These are phyloP conservation scores for Backusella circina DNA, from an alignment of 192 early-diverging fungal genomes.

Conservation along the genomic window DNA sequence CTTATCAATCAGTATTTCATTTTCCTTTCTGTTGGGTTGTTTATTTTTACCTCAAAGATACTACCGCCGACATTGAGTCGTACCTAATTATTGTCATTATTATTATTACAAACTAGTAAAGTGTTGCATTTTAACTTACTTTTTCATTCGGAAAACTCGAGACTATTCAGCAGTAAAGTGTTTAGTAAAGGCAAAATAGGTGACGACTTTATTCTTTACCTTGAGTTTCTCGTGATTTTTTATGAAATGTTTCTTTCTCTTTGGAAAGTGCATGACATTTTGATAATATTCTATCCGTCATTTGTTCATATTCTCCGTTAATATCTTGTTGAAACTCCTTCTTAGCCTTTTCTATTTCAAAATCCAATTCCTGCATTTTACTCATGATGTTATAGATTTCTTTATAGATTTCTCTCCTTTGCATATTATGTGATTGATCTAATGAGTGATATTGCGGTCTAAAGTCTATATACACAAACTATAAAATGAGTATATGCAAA, in stretches of 20 bases:
- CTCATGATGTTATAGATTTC: constrained; percentile 16
- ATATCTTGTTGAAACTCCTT: constrained; percentile 1
- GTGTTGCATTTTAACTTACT: not conserved
- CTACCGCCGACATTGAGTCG: constrained; percentile 20
- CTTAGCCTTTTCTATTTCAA: constrained; percentile 10
- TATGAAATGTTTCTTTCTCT: not conserved
- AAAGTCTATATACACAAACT: constrained; percentile 7
- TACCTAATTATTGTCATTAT: not conserved
- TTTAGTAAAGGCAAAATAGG: not conserved
- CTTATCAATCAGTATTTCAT: not conserved
- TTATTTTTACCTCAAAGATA: constrained; percentile 20
- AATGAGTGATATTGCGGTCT: constrained; percentile 22
- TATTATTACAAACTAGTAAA: not conserved
- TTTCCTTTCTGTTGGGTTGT: not conserved
- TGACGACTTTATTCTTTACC: not conserved
- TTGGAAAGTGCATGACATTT: not conserved
- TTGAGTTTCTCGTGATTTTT: not conserved
- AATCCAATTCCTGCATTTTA: constrained; percentile 11
- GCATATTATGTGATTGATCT: constrained; percentile 13
- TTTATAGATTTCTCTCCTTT: constrained; percentile 18
- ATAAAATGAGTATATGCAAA: not conserved
- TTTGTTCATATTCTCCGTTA: constrained; percentile 9
- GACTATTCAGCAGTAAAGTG: not conserved
- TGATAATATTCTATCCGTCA: not conserved
- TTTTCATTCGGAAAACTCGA: constrained; percentile 7